A percentile compares a stretch with the other conserved stretches of the same genome.
These are phyloP conservation scores for Notholithocarpus densiflorus DNA, from an alignment of 306 rosid species.

Conservation along the genomic window DNA sequence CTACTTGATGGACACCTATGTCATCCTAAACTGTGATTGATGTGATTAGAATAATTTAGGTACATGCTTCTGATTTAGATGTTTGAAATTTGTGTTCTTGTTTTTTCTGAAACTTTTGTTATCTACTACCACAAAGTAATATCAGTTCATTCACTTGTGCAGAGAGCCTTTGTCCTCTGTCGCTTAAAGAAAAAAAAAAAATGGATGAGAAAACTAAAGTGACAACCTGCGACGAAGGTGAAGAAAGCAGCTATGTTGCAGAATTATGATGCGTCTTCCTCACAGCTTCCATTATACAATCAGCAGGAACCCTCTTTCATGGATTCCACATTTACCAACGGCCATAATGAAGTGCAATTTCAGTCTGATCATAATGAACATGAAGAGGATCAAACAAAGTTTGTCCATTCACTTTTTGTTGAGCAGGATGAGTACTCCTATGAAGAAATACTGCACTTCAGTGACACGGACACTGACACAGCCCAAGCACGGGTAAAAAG, in stretches of 20 bases:
- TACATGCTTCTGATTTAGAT: slow-evolving; percentile 5
- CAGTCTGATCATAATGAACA: slow-evolving; percentile 1
- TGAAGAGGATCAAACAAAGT: slow-evolving; percentile 7
- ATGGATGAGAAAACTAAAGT: slow-evolving; percentile 11
- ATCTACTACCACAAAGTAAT: background rate
- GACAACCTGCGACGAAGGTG: slow-evolving; percentile 20
- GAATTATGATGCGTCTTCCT: background rate
- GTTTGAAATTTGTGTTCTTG: background rate
- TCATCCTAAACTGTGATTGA: background rate
- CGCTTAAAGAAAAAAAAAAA: slow-evolving; percentile 36
- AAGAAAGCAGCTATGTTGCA: slow-evolving; percentile 19
- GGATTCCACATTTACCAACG: background rate
- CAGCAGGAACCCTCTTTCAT: background rate
- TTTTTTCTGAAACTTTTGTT: slow-evolving; percentile 2
- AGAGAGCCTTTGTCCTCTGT: slow-evolving; percentile 51
- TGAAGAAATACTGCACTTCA: slow-evolving; percentile 16
- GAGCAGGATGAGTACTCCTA: background rate
- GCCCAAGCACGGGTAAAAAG: slow-evolving; percentile 43
- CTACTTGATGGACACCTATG: background rate
- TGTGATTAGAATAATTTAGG: background rate
- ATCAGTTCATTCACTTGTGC: slow-evolving; percentile 15
- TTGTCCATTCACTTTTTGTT: slow-evolving; percentile 2
- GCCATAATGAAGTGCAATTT: background rate
- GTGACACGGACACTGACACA: slow-evolving; percentile 37
- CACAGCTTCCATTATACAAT: background rate